Evolutionary conservation across 1,284 basidiomycete genomes (phyloP).

Genomic region (Ceratobasidium sp.): DNA sequence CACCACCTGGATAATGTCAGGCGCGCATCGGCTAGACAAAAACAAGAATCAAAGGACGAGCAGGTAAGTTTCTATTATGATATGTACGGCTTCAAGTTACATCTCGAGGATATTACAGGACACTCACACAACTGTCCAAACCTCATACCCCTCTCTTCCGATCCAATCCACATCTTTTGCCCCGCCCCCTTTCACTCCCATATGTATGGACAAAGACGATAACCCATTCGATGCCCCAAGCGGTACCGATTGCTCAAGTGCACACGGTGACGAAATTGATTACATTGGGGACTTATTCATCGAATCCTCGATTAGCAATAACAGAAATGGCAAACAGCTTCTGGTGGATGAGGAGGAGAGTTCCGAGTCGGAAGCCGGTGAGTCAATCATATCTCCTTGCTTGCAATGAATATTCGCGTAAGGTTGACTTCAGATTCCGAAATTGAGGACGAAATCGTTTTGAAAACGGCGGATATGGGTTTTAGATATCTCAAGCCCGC

Average conservation of each 20-base stretch:
- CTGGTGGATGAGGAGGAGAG: background rate
- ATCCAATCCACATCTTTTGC: too few species aligned
- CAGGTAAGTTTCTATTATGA: too few species aligned
- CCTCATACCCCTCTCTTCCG: too few species aligned
- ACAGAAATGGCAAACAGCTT: background rate
- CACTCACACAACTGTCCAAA: too few species aligned
- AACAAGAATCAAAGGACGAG: background rate
- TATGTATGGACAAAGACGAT: background rate
- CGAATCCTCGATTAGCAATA: background rate
- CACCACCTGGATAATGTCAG: background rate
- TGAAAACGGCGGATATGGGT: background rate
- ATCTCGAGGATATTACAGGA: too few species aligned
- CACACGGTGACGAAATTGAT: background rate
- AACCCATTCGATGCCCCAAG: background rate
- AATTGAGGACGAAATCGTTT: background rate
- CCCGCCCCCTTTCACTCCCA: too few species aligned
- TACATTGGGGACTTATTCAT: background rate
- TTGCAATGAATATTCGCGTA: background rate
- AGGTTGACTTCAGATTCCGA: background rate
- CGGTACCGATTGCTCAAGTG: background rate
- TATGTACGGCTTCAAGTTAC: too few species aligned
- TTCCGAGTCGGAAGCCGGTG: background rate
- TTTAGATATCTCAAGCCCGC: background rate
- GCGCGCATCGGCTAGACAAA: background rate
- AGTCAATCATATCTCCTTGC: background rate